Base-by-base conservation (phyloP, 1,139 yeast genomes). In the Pichia sp. region DNA sequence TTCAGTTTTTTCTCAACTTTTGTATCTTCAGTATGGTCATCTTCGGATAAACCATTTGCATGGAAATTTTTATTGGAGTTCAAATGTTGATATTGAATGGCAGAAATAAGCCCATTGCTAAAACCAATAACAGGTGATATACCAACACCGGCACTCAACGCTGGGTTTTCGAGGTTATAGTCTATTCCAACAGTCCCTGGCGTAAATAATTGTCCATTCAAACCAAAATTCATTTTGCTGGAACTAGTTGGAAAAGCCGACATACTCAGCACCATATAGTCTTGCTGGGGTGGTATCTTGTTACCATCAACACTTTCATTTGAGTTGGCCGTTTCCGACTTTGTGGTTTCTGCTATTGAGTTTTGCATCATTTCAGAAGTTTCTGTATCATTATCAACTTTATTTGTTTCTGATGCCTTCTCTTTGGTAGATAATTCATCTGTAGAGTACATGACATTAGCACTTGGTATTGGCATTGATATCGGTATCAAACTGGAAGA, bases 91-190 rank as follows among this genome's bases (percentile, higher is more conserved):
- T 39, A 44, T 21, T 41, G 47, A 14, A 44, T 39, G 1, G 48
- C 46, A 3, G 48, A 45, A 9, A 45, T 17, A 19, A 44, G 8
- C n/a, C 50, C 51, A 35, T 41, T 42, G 17, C 44, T 48, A 15
- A 46, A 48, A 2, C 50, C 50, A 18, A 46, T 44, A 9, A 46
- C 45, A 7, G 51, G 51, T 5, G 49, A 47, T 14, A 44, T 39
- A 5, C 41, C 45, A 19, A 38, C 31, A 10, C 41, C 42, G 1
- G 41, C 35, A 18, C 41, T 36, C n/a, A 35, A n/a, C 9, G 34
- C 35, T 22, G 42, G 7, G 15, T 42, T 40, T 4, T 38, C 43
- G 14, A 34, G 28, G 23, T 23, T 45, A 14, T 33, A 38, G 19
- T 45, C 44, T 15, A 43, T 26, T 12, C 41, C 42, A 15, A 42